Conservation (phyloP, 345 rosid genomes). For the Dipteronia sinensis region DNA sequence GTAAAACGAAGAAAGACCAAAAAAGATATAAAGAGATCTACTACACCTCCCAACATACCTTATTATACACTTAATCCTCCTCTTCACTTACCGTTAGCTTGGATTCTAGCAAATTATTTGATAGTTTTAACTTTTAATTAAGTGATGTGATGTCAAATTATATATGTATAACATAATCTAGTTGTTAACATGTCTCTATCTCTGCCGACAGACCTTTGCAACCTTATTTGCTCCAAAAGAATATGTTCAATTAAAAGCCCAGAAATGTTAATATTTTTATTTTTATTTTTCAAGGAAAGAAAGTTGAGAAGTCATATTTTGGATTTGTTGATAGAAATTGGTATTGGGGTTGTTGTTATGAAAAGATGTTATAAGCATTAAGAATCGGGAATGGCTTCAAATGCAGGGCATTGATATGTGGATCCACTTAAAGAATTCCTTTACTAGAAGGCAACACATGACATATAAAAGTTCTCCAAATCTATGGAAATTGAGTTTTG, state of each 20-base stretch:
- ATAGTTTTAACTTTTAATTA: not conserved
- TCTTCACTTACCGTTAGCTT: constrained; percentile 14
- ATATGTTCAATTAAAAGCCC: not conserved
- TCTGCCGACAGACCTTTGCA: not conserved
- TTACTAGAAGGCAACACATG: constrained; percentile 1
- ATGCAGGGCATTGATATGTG: not conserved
- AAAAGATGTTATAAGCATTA: not conserved
- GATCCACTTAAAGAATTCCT: constrained; percentile 14
- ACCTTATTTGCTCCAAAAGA: not conserved
- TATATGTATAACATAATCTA: not conserved
- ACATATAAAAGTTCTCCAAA: not conserved
- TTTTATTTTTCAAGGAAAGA: constrained; percentile 14
- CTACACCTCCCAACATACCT: constrained; percentile 6
- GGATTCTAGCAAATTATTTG: constrained; percentile 13
- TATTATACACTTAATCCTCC: constrained; percentile 10
- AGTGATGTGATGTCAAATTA: constrained; percentile 22
- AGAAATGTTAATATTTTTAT: not conserved
- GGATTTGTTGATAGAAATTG: not conserved
- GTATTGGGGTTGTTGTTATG: not conserved
- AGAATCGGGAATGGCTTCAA: constrained; percentile 4
- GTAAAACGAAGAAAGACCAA: not conserved
- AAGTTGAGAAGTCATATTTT: constrained; percentile 26
- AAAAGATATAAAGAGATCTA: not conserved
- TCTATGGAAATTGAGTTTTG: not conserved
- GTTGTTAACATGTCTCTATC: constrained; percentile 7